Evolutionary conservation across 441 rosid genomes (phyloP).

Genomic region (Flueggea neowawraea): DNA sequence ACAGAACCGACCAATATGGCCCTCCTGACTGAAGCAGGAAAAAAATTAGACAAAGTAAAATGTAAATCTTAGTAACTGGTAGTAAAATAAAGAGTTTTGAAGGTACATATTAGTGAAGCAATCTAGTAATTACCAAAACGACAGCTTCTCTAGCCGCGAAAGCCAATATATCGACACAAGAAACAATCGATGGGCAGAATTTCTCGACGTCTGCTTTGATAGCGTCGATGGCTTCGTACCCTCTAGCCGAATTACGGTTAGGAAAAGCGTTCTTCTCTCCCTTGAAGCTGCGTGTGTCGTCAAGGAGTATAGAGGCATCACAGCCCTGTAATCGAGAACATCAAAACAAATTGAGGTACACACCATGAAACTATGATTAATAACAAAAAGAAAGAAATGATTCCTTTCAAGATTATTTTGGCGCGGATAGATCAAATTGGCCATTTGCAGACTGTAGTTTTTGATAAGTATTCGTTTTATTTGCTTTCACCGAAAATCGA

Average conservation of each 20-base stretch:
- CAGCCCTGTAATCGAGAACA: constrained; percentile 35
- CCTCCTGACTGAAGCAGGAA: constrained; percentile 59
- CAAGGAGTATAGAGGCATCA: constrained; percentile 56
- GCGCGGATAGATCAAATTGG: too few species aligned
- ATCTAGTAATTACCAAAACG: constrained; percentile 23
- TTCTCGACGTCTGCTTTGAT: constrained; percentile 49
- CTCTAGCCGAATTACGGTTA: constrained; percentile 46
- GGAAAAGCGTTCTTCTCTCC: constrained; percentile 53
- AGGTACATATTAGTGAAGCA: not conserved
- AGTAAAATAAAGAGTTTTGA: too few species aligned
- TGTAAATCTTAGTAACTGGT: not conserved
- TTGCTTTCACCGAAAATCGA: too few species aligned
- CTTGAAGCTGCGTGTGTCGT: constrained; percentile 29
- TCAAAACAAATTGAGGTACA: not conserved
- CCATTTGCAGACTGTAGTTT: too few species aligned
- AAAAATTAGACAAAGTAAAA: not conserved
- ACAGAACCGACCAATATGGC: constrained; percentile 54
- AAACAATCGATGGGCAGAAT: constrained; percentile 50
- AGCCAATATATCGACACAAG: constrained; percentile 56
- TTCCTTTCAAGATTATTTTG: too few species aligned
- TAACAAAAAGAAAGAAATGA: too few species aligned
- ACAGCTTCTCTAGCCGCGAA: constrained; percentile 60
- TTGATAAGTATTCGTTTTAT: too few species aligned
- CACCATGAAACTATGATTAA: not conserved
- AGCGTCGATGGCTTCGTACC: constrained; percentile 47